phyloP scores from a whole-genome alignment of 148 eudicot species.

The Spergularia marina region DNA sequence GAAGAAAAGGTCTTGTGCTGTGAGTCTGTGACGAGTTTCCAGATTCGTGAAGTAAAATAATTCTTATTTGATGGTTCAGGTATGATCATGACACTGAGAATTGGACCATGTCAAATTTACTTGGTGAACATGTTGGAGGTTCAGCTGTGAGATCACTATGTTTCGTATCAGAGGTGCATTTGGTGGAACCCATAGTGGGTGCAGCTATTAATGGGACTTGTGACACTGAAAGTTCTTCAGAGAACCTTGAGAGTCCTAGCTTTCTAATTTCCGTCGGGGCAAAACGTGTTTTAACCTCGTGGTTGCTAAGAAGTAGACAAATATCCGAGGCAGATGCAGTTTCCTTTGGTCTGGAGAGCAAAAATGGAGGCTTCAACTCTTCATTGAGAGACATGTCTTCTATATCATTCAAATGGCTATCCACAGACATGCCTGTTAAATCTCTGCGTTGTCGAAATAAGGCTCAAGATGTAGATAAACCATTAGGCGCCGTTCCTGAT shows the following conservation, averaged over 20 bases:
- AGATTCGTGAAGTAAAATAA: background rate
- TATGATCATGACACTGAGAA: slow-evolving; percentile 46
- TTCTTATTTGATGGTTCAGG: slow-evolving; percentile 38
- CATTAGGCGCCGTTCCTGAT: slow-evolving; percentile 22
- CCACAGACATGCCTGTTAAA: slow-evolving; percentile 83
- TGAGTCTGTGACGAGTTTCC: background rate
- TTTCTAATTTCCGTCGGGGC: slow-evolving; percentile 93
- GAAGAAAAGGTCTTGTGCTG: background rate
- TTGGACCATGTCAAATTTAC: slow-evolving; percentile 79
- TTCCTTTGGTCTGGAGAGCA: slow-evolving; percentile 20
- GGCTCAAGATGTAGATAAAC: slow-evolving; percentile 26
- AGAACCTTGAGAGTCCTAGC: slow-evolving; percentile 47
- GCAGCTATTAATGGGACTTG: slow-evolving; percentile 29
- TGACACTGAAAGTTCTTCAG: slow-evolving; percentile 20
- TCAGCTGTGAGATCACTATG: slow-evolving; percentile 93
- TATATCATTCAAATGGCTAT: slow-evolving; percentile 84
- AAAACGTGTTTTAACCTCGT: slow-evolving; percentile 86
- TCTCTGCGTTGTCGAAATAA: slow-evolving; percentile 34
- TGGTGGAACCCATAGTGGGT: slow-evolving; percentile 33
- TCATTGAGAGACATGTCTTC: slow-evolving; percentile 31
- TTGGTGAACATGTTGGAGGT: slow-evolving; percentile 99
- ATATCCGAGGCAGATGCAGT: slow-evolving; percentile 29
- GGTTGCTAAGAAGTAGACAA: slow-evolving; percentile 54
- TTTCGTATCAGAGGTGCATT: slow-evolving; percentile 64
- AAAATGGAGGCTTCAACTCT: slow-evolving; percentile 25